Evolutionary conservation across 1,284 basidiomycete species (phyloP).

Genomic region (Naganishia albida): DNA sequence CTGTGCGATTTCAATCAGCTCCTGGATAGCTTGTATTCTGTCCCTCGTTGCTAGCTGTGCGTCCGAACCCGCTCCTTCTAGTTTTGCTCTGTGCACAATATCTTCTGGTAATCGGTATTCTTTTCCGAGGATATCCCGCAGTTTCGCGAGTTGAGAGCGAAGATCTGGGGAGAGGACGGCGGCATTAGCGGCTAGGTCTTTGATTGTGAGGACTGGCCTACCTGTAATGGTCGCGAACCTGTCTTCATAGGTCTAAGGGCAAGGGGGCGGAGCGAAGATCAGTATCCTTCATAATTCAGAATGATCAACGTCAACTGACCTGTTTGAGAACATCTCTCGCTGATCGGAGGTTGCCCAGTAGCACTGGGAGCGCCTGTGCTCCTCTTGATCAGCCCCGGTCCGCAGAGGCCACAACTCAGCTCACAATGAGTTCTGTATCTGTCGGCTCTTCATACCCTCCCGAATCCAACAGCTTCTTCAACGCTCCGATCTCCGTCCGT

Average conservation of each 20-base stretch:
- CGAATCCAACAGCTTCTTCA: conserved; percentile 25
- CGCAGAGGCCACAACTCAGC: background rate
- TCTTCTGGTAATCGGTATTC: conserved; percentile 18
- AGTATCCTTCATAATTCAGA: background rate
- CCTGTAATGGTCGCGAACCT: conserved; percentile 15
- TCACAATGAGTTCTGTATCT: conserved; percentile 5
- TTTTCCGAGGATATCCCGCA: conserved; percentile 17
- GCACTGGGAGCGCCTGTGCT: conserved; percentile 15
- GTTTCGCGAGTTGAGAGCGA: conserved; percentile 3
- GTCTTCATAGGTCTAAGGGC: conserved; percentile 23
- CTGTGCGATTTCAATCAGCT: conserved; percentile 39
- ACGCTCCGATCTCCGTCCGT: conserved; percentile 15
- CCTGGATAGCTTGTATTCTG: conserved; percentile 42
- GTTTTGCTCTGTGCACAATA: conserved; percentile 4
- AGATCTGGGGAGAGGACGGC: background rate
- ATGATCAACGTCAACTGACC: conserved; percentile 12
- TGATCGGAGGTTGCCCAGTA: conserved; percentile 4
- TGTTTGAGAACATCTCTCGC: conserved; percentile 15
- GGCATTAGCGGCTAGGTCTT: background rate
- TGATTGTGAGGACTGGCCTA: background rate
- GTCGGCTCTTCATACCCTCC: conserved; percentile 1
- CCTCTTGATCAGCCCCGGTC: too few species aligned
- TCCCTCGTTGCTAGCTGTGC: conserved; percentile 8
- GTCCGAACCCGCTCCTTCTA: background rate
- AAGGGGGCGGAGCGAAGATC: background rate